A percentile compares a stretch with the other conserved stretches of the same genome.
These are phyloP conservation scores for Quercus variabilis DNA, from an alignment of 306 rosid species.

Conservation along the genomic window DNA sequence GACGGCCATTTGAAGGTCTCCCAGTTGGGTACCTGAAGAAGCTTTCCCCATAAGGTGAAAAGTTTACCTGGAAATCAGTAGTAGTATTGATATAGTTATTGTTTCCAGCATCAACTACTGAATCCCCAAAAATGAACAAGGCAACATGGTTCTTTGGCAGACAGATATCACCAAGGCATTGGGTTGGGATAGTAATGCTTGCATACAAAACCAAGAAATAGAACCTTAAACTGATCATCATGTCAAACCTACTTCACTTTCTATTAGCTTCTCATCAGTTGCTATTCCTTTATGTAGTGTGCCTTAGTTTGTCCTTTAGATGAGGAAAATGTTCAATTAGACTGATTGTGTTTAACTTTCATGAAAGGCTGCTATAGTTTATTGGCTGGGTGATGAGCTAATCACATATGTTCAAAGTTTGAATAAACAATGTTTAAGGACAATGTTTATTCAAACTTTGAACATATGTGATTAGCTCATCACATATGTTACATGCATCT, in stretches of 20 bases:
- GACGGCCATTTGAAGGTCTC: neutral
- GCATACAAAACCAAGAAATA: constrained; percentile 5
- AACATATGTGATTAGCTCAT: too few species aligned
- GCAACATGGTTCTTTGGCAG: constrained; percentile 20
- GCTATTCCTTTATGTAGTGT: neutral
- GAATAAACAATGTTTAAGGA: too few species aligned
- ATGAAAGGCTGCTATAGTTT: too few species aligned
- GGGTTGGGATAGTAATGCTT: neutral
- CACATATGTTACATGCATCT: too few species aligned
- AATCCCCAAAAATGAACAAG: constrained; percentile 64
- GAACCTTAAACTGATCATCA: constrained; percentile 10
- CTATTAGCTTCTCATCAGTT: neutral
- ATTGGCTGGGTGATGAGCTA: too few species aligned
- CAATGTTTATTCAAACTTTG: too few species aligned
- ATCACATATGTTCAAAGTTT: too few species aligned
- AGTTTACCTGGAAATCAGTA: neutral
- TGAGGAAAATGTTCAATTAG: too few species aligned
- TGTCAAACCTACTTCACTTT: neutral
- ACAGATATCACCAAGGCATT: neutral
- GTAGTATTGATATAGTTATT: neutral
- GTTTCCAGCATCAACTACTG: constrained; percentile 51
- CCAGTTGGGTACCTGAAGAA: neutral
- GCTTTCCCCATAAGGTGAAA: neutral
- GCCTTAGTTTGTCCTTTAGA: too few species aligned
- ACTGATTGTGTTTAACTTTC: too few species aligned